Evolutionary conservation across 805 yeast genomes (phyloP), one percentile per base, ranked within the genome.

Genomic region (Ogataea ganodermae): DNA sequence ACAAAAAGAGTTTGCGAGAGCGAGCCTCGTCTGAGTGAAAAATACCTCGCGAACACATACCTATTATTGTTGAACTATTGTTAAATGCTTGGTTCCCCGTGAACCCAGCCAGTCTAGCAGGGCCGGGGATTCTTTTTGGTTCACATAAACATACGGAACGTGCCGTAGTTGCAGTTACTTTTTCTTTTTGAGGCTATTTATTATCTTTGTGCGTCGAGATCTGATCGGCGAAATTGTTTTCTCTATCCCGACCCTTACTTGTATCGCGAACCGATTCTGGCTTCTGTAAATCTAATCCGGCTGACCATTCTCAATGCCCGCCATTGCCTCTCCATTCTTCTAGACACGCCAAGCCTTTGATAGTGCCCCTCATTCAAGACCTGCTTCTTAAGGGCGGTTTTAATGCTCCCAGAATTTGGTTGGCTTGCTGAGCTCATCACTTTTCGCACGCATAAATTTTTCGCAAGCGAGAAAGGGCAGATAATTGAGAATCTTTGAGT

Each of bases 21-120:
- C 42, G 42, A 38, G 17, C 6, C 12, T 24, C 32, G 42, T 9
- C 12, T 24, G 22, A 12, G 13, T 7, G 31, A 18, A 26, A 38
- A 38, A 26, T 35, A 35, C 39, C 39, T 35, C 39, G 39, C 27
- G 13, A 21, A 8, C 12, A n/a, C 39, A 12, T 21, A 3, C 17
- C 18, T n/a, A 9, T n/a, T 38, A 38, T 38, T 38, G 42, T 38
- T 10, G 2, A 14, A 3, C 22, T 14, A 38, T 38, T 38, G 42
- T 38, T 38, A 3, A 2, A 7, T 2, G 4, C 12, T 8, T 24
- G 32, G 14, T 26, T 38, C 32, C 32, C 42, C 32, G 31, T 38
- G 23, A 17, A 17, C 33, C 27, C 26, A 17, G 3, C 31, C 42
- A 33, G 32, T 33, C 42, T 17, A 18, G 10, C 13, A 16, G 18